Evolutionary conservation across 2,329 filamentous ascomycete species (phyloP).

Genomic region (Microdochium paspali): DNA sequence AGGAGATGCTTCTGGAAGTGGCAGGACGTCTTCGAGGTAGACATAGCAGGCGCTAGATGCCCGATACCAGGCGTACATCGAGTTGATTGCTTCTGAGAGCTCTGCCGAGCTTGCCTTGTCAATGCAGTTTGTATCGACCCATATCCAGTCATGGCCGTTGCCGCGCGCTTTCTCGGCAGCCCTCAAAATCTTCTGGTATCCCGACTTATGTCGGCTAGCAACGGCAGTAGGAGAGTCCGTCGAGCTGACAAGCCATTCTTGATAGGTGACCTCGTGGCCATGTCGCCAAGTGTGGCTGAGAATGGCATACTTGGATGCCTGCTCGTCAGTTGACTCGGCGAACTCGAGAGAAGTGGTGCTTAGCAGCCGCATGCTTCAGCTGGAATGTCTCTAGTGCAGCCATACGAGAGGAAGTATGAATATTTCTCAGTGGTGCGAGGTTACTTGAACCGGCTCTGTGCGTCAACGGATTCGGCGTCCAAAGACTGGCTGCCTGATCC

Average conservation of each 20-base stretch:
- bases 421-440: no score
- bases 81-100: no score
- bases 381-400: no score
- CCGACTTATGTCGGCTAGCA: neutral
- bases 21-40: neutral
- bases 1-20: no score
- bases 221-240: no score
- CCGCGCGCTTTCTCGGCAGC: no score
- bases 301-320: neutral
- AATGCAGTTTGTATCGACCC: conserved; percentile 1
- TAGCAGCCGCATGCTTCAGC: conserved; percentile 1
- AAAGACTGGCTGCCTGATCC: no score
- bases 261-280: neutral
- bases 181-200: neutral
- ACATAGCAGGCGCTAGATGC: neutral
- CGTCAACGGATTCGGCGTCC: no score
- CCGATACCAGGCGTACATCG: neutral
- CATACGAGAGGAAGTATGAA: no score
- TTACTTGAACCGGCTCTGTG: no score
- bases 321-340: neutral
- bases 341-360: neutral
- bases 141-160: no score
- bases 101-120: neutral
- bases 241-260: neutral
- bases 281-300: conserved; percentile 1